These are phyloP conservation scores for Talaromyces sp. DNA, from an alignment of 2,329 filamentous ascomycete genomes.

Conservation along the genomic window DNA sequence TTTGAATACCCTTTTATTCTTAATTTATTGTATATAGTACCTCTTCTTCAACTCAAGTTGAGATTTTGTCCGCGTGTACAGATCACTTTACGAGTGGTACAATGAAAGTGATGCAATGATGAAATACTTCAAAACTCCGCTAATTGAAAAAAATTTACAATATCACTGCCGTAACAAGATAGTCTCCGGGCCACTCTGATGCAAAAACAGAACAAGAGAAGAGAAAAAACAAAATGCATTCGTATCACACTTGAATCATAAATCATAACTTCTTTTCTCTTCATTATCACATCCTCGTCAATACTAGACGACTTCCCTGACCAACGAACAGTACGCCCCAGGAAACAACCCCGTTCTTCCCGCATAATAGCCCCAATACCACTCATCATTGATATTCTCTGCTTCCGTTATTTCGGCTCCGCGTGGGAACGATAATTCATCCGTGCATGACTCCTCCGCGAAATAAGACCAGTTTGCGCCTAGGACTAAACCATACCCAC, in stretches of 20 bases:
- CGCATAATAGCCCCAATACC: constrained; percentile 84
- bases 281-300: constrained; percentile 2
- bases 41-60: not conserved
- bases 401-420: constrained; percentile 79
- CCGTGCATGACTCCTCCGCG: constrained; percentile 53
- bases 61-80: not conserved
- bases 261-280: not conserved
- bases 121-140: too few species aligned
- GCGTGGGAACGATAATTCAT: constrained; percentile 80
- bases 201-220: not conserved
- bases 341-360: constrained; percentile 77
- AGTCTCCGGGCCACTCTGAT: not conserved
- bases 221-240: not conserved
- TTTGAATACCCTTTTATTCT: not conserved
- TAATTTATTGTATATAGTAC: not conserved
- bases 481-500: constrained; percentile 63
- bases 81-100: not conserved
- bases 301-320: constrained; percentile 35
- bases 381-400: constrained; percentile 85
- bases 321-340: constrained; percentile 64
- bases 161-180: not conserved
- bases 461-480: constrained; percentile 75
- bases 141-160: too few species aligned
- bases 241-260: not conserved
- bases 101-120: not conserved